Evolutionary conservation across 805 yeast genomes (phyloP).

Genomic region (Wickerhamomyces kurtzmanii): DNA sequence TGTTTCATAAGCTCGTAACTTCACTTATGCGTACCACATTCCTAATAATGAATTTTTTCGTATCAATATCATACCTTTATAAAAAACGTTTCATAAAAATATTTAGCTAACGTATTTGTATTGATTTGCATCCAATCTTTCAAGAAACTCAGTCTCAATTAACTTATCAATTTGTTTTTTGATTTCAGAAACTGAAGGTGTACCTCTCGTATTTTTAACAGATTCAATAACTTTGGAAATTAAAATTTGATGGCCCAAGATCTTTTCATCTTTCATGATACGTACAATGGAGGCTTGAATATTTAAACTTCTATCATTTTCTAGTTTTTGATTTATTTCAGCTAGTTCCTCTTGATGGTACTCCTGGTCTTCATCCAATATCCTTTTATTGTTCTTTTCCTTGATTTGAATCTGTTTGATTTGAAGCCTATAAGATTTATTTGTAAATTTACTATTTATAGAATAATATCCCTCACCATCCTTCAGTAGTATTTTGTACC

Average conservation of each 20-base stretch:
- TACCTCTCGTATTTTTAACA: neutral
- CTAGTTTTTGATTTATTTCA: conserved; percentile 1
- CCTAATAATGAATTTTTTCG: too few relatives aligned
- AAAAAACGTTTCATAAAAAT: too few relatives aligned
- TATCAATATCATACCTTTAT: too few relatives aligned
- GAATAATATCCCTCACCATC: conserved; percentile 3
- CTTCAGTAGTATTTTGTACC: conserved; percentile 10
- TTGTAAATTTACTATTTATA: conserved; percentile 10
- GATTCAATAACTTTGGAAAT: conserved; percentile 2
- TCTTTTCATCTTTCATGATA: conserved; percentile 6
- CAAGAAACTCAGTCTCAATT: conserved; percentile 7
- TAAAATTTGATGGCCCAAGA: conserved; percentile 8
- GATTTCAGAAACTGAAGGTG: neutral
- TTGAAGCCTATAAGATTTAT: conserved; percentile 6
- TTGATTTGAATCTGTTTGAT: conserved; percentile 11
- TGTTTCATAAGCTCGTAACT: too few relatives aligned
- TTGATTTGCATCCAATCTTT: conserved; percentile 2
- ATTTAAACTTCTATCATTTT: conserved; percentile 1
- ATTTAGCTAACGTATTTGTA: conserved; percentile 12
- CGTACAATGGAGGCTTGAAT: conserved; percentile 13
- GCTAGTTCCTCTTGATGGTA: conserved; percentile 1
- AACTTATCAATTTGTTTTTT: conserved; percentile 6
- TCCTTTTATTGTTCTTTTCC: conserved; percentile 1
- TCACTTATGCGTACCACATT: too few relatives aligned
- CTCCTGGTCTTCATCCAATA: conserved; percentile 3